Conservation (phyloP, 2,329 filamentous ascomycete genomes). For the Capronia americana region DNA sequence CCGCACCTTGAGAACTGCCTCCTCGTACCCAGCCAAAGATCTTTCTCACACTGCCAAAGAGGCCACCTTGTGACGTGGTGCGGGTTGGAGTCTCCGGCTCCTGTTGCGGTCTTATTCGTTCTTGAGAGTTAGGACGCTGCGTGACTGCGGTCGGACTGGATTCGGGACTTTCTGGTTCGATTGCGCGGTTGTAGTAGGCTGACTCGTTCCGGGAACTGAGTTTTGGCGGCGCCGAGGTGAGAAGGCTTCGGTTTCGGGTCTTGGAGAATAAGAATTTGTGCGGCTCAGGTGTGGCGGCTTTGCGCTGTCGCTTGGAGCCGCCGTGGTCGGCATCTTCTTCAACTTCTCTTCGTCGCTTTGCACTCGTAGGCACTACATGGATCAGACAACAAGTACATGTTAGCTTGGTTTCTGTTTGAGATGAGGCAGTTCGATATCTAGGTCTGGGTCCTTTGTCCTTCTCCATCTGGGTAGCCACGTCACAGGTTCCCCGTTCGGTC, state of each 20-base stretch:
- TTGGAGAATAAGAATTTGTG: slow-evolving; percentile 31
- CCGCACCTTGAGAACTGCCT: slow-evolving; percentile 9
- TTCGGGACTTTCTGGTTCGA: slow-evolving; percentile 24
- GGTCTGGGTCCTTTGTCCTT: background rate
- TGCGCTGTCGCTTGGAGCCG: slow-evolving; percentile 26
- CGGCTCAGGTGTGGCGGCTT: slow-evolving; percentile 25
- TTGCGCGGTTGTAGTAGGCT: slow-evolving; percentile 20
- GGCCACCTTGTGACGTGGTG: slow-evolving; percentile 11
- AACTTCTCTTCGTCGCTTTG: slow-evolving; percentile 30
- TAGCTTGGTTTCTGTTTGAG: slow-evolving; percentile 30
- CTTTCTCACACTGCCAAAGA: slow-evolving; percentile 35
- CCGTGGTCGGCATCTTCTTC: slow-evolving; percentile 20
- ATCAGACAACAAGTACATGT: slow-evolving; percentile 12
- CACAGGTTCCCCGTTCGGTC: background rate
- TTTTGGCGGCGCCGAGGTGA: slow-evolving; percentile 30
- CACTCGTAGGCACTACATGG: slow-evolving; percentile 26
- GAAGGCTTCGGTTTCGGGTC: slow-evolving; percentile 32
- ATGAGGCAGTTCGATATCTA: slow-evolving; percentile 20
- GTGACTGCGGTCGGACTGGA: slow-evolving; percentile 3
- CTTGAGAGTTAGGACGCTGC: slow-evolving; percentile 7
- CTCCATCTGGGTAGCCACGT: background rate
- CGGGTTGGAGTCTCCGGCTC: slow-evolving; percentile 23
- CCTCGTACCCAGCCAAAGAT: slow-evolving; percentile 29
- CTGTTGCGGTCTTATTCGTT: slow-evolving; percentile 10
- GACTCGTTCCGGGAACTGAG: slow-evolving; percentile 26